Base-by-base conservation (phyloP, 352 stramenopile species). In the Phytophthora parvispora region DNA sequence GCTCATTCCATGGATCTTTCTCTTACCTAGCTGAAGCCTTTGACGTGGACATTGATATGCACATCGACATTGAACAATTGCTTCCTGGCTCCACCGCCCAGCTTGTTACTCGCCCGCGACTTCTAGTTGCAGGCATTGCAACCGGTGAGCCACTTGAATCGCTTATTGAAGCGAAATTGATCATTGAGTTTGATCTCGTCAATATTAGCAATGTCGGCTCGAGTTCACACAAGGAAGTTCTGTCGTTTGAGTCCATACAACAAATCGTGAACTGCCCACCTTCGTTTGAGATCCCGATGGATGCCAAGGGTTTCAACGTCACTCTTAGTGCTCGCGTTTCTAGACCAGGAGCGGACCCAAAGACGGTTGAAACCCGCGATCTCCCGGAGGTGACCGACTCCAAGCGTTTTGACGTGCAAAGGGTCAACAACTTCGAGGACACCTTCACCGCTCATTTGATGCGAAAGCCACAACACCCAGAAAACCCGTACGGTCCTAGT, bases 31-130 rank as follows among this genome's bases (percentile, higher is more conserved):
- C 75, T 0, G 78, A 81, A 31, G 51, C 47, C 0, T 89, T 77
- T 54, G 53, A 49, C 13, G 20, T 90, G 4, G 25, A 72, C 15
- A 58, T 83, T 1, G 60, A 86, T 10, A 81, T 91, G 62, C 63
- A 81, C 50, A 79, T 90, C 20, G 83, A 91, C 49, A 56, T 16
- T 6, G 81, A 91, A 48, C 81, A 91, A 45, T 70, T 91, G 27
- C 51, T 85, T 43, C 78, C 83, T 48, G 81, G 79, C 27, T 65
- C 54, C 28, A 70, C 66, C 9, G 76, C 75, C 3, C 72, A 77
- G 18, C 54, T 87, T 25, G 22, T 81, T 27, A 71, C 60, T 24
- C 63, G 49, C 15, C 78, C 77, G 8, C 50, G 52, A 10, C 13
- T 86, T 3, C 31, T 58, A 2, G 64, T 84, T 74, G 27, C 50